phyloP scores from a whole-genome alignment of 495 filamentous ascomycete genomes.

The Aspergillus sclerotioniger region DNA sequence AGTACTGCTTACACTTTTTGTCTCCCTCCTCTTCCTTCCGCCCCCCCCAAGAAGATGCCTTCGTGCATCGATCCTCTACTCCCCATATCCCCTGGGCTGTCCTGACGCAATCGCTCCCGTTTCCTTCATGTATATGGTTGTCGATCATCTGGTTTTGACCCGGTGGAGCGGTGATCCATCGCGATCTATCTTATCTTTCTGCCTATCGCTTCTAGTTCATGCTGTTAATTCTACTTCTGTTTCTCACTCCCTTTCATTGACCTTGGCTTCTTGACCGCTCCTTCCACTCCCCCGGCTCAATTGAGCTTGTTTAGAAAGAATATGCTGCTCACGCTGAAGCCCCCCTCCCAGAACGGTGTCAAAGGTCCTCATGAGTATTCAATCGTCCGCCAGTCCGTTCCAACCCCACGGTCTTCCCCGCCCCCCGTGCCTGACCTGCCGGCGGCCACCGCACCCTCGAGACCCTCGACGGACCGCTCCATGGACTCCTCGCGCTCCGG shows the following conservation, averaged over 20 bases:
- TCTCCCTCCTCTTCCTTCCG: constrained; percentile 4
- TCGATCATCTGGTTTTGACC: background rate
- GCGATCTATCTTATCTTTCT: background rate
- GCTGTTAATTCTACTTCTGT: background rate
- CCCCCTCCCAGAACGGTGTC: constrained; percentile 37
- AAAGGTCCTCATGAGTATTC: constrained; percentile 42
- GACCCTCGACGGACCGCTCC: constrained; percentile 17
- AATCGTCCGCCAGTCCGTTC: constrained; percentile 30
- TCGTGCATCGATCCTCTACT: background rate
- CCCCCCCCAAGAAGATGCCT: background rate
- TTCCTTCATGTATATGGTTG: background rate
- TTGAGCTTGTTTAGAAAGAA: constrained; percentile 11
- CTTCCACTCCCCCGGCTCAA: constrained; percentile 2
- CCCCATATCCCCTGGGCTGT: background rate
- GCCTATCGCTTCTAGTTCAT: background rate
- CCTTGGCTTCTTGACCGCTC: background rate
- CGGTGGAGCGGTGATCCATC: background rate
- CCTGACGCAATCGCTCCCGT: background rate
- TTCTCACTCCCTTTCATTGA: background rate
- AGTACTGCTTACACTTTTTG: background rate
- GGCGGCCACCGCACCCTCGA: constrained; percentile 16
- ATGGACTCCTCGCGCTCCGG: constrained; percentile 41
- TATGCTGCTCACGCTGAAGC: constrained; percentile 47
- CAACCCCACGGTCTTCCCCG: constrained; percentile 33
- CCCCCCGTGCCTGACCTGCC: constrained; percentile 17